Evolutionary conservation across 345 rosid genomes (phyloP).

Genomic region (Lepidium africanum): DNA sequence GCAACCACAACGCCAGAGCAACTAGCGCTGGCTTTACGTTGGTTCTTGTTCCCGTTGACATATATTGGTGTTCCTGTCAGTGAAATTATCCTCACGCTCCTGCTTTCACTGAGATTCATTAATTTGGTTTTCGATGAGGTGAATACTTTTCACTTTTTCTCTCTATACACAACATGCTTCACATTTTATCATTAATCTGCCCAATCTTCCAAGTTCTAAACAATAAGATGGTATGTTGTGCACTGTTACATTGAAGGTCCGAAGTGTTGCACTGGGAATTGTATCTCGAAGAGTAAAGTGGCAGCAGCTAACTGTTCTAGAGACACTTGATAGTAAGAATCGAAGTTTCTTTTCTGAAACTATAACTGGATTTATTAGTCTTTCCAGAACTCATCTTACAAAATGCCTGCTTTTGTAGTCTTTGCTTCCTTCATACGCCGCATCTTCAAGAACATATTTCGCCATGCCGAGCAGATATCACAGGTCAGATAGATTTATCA

Average conservation of each 20-base stretch:
- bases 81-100: slow-evolving; percentile 78
- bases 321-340: slow-evolving; percentile 71
- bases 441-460: slow-evolving; percentile 85
- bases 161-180: not conserved
- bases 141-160: slow-evolving; percentile 2
- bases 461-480: slow-evolving; percentile 90
- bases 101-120: slow-evolving; percentile 85
- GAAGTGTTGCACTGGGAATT: slow-evolving; percentile 79
- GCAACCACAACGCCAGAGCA: slow-evolving; percentile 95
- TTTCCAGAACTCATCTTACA: not conserved
- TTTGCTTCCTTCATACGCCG: slow-evolving; percentile 73
- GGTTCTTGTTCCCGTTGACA: slow-evolving; percentile 79
- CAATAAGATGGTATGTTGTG: not conserved
- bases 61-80: slow-evolving; percentile 74
- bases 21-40: slow-evolving; percentile 72
- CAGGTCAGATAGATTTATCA: slow-evolving; percentile 43
- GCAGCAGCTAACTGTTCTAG: slow-evolving; percentile 67
- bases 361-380: not conserved
- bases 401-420: slow-evolving; percentile 41
- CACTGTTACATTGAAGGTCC: slow-evolving; percentile 41
- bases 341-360: not conserved
- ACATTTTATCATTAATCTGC: not conserved
- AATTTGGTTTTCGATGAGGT: slow-evolving; percentile 93
- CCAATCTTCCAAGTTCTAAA: not conserved
- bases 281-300: slow-evolving; percentile 91